A percentile compares a stretch with the other conserved stretches of the same genome.
Evolutionary conservation across 805 yeast species (phyloP).

Genomic region (Ogataea ganodermae): DNA sequence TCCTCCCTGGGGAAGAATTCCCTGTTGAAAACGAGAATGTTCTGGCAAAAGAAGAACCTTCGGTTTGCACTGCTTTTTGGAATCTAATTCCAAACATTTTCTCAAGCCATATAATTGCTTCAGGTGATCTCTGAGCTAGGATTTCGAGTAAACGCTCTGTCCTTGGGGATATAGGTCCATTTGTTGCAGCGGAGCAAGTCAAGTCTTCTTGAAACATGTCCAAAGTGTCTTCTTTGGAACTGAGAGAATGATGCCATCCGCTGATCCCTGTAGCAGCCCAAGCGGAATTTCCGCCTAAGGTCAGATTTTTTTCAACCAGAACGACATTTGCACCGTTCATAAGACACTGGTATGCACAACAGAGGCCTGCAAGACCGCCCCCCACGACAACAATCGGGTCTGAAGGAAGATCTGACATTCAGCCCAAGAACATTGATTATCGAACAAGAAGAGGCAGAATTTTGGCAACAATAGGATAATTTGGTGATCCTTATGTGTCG

Average conservation of each 20-base stretch:
- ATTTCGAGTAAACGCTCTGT: constrained; percentile 41
- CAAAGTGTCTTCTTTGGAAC: constrained; percentile 54
- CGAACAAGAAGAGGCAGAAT: too few species aligned
- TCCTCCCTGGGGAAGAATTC: constrained; percentile 56
- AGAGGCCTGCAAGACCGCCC: constrained; percentile 64
- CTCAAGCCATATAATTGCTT: constrained; percentile 74
- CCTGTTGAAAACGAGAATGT: constrained; percentile 13
- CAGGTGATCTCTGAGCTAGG: constrained; percentile 58
- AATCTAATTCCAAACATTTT: constrained; percentile 57
- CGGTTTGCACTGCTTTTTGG: constrained; percentile 4
- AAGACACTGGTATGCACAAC: constrained; percentile 55
- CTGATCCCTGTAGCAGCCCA: constrained; percentile 67
- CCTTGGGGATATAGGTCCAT: not conserved
- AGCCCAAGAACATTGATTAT: too few species aligned
- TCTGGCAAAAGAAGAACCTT: constrained; percentile 19
- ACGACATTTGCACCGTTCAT: constrained; percentile 52
- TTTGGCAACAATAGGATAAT: too few species aligned
- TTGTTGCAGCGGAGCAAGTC: constrained; percentile 49
- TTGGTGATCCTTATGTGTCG: too few species aligned
- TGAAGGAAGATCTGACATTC: not conserved
- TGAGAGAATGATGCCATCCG: constrained; percentile 61
- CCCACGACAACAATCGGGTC: constrained; percentile 58
- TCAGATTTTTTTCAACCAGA: constrained; percentile 56
- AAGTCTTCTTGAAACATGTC: constrained; percentile 65
- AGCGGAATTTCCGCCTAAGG: constrained; percentile 61